phyloP scores from a whole-genome alignment of 768 basidiomycete species.

The Gloeopeniophorella convolvens region DNA sequence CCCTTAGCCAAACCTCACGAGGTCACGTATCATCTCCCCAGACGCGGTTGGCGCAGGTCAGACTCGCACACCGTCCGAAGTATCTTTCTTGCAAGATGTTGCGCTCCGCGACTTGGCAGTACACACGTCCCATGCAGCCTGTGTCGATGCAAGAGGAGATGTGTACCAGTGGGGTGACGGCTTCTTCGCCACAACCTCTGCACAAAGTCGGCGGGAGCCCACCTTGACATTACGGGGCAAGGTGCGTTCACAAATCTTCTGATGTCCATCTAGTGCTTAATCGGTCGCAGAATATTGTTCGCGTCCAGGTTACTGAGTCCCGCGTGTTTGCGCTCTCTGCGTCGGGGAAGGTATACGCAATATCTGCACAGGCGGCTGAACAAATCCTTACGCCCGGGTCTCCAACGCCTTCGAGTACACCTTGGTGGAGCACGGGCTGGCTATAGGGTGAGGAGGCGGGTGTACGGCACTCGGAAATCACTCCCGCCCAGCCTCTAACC shows the following conservation, averaged over 20 bases:
- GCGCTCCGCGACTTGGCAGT: slow-evolving; percentile 70
- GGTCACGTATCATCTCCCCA: slow-evolving; percentile 41
- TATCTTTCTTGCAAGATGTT: slow-evolving; percentile 54
- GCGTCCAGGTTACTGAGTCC: slow-evolving; percentile 51
- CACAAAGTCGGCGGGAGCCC: slow-evolving; percentile 32
- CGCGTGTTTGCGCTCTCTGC: slow-evolving; percentile 74
- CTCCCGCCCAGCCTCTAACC: slow-evolving; percentile 45
- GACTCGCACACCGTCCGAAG: slow-evolving; percentile 45
- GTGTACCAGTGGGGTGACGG: slow-evolving; percentile 81
- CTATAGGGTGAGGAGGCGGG: slow-evolving; percentile 46
- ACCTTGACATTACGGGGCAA: slow-evolving; percentile 57
- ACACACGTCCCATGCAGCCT: slow-evolving; percentile 61
- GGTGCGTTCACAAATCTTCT: too few relatives aligned
- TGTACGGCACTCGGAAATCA: slow-evolving; percentile 56
- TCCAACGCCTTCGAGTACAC: slow-evolving; percentile 38
- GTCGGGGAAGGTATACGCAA: slow-evolving; percentile 66
- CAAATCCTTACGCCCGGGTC: slow-evolving; percentile 38
- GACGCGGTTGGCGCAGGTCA: slow-evolving; percentile 33
- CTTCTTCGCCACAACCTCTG: slow-evolving; percentile 37
- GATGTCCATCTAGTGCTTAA: not conserved
- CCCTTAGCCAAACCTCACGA: slow-evolving; percentile 22
- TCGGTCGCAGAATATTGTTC: slow-evolving; percentile 55
- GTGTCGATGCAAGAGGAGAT: slow-evolving; percentile 73
- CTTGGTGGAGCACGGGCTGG: slow-evolving; percentile 62
- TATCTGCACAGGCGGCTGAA: slow-evolving; percentile 45